Conservation (phyloP, 2,329 filamentous ascomycete genomes). For the Hymenoscyphus occultus region DNA sequence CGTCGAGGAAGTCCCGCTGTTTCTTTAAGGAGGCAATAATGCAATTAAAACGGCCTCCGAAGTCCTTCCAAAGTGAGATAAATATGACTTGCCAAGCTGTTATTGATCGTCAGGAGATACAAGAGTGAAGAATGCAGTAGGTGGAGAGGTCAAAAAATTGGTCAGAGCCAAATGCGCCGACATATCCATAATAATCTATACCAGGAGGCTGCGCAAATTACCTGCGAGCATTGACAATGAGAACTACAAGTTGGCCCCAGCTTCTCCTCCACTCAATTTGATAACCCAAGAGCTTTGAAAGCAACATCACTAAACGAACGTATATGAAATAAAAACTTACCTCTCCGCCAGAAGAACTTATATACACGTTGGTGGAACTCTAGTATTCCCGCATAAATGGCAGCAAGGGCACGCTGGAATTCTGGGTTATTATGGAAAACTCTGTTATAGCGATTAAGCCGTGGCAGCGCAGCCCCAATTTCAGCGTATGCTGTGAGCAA, state of each 20-base stretch:
- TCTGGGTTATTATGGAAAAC: constrained; percentile 36
- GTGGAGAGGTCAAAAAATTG: too few relatives aligned
- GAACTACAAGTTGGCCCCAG: too few relatives aligned
- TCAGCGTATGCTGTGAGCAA: constrained; percentile 41
- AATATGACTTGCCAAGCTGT: constrained; percentile 22
- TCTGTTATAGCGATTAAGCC: constrained; percentile 40
- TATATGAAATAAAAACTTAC: too few relatives aligned
- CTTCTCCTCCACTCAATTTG: too few relatives aligned
- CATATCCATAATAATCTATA: too few relatives aligned
- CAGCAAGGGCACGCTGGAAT: constrained; percentile 43
- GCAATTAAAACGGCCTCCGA: constrained; percentile 13
- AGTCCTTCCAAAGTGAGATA: constrained; percentile 22
- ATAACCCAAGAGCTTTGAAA: too few relatives aligned
- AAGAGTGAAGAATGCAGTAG: too few relatives aligned
- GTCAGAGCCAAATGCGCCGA: too few relatives aligned
- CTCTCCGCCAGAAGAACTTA: constrained; percentile 40
- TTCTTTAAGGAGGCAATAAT: constrained; percentile 17
- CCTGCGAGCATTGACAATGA: too few relatives aligned
- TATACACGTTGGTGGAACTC: constrained; percentile 48
- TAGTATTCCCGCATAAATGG: constrained; percentile 47
- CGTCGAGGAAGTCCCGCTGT: constrained; percentile 22
- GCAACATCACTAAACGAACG: too few relatives aligned
- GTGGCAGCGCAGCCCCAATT: constrained; percentile 40
- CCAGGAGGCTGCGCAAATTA: too few relatives aligned
- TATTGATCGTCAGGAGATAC: too few relatives aligned